Base-by-base conservation (phyloP, 768 basidiomycete genomes). In the Sistotremastrum niveocremeum region DNA sequence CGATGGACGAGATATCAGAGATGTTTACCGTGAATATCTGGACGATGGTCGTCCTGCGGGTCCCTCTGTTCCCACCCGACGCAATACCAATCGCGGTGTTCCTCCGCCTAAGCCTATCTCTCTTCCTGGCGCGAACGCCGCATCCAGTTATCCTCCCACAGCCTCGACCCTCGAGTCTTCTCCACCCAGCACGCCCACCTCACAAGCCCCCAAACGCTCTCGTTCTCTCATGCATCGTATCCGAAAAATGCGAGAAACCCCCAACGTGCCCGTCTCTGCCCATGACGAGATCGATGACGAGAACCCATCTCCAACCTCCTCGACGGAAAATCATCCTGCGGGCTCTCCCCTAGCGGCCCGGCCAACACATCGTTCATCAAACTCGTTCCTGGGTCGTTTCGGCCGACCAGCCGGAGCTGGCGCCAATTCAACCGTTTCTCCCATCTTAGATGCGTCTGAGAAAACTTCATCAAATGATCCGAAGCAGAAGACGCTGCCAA, bases 151-250 rank as follows among this genome's bases (percentile, higher is more conserved):
- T 11, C 12, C 42, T 35, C 55, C 62, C 47, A 55, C 64, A 48
- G 60, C 70, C 43, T 49, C 70, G 47, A 47, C 57, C 7, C 52
- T 53, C 60, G 6, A 57, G 62, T 10, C 68, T 67, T 5, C 68
- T 20, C 41, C 74, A 5, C 65, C 69, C 11, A 65, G 70, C n/a
- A 67, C 62, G 34, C 62, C 62, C 1, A 65, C 62, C 7, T 20
- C 20, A 20, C 20, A 20, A 20, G 64, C 65, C 35, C 75, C 81
- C 6, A 83, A 81, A 60, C 81, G 87, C 31, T 76, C 75, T 53
- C 87, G 79, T 62, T 87, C 84, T 9, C 65, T 91, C 51, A 89
- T 90, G 75, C 82, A 89, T 40, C 82, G 87, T 46, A 84, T 91
- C 58, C 78, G 84, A 48, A 84, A 79, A 63, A 88, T 89, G 84